Percentiles rank a stretch among this genome's conserved stretches.
These are phyloP conservation scores for Hyaloscypha bicolor DNA, from an alignment of 495 filamentous ascomycete species.

Conservation along the genomic window DNA sequence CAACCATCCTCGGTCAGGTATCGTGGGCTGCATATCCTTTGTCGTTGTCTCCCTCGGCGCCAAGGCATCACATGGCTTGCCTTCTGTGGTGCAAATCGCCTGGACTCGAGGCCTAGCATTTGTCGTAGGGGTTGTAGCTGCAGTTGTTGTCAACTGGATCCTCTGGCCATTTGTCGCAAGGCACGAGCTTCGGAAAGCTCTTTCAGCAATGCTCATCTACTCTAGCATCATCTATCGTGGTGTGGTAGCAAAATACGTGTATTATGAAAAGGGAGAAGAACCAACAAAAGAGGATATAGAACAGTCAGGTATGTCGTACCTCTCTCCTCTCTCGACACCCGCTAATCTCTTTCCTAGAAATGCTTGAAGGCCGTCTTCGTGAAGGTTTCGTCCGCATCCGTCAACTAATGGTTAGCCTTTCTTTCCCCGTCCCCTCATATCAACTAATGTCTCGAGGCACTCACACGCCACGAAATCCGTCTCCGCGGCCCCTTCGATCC, in stretches of 20 bases:
- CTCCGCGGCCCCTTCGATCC: slow-evolving; percentile 59
- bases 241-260: slow-evolving; percentile 60
- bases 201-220: slow-evolving; percentile 57
- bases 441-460: slow-evolving; percentile 31
- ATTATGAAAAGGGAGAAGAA: slow-evolving; percentile 53
- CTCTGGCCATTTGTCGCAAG: slow-evolving; percentile 63
- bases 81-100: slow-evolving; percentile 43
- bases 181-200: slow-evolving; percentile 57
- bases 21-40: slow-evolving; percentile 52
- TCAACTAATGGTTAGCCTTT: slow-evolving; percentile 48
- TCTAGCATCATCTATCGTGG: slow-evolving; percentile 54
- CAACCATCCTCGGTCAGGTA: slow-evolving; percentile 48
- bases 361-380: slow-evolving; percentile 57
- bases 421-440: no score
- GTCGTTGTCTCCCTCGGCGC: slow-evolving; percentile 54
- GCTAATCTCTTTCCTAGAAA: slow-evolving; percentile 35
- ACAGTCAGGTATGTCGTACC: slow-evolving; percentile 36
- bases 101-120: slow-evolving; percentile 52
- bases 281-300: slow-evolving; percentile 52
- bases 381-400: slow-evolving; percentile 61
- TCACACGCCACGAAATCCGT: slow-evolving; percentile 60
- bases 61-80: slow-evolving; percentile 36
- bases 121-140: slow-evolving; percentile 51
- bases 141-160: slow-evolving; percentile 57
- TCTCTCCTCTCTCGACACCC: neutral